A percentile compares a stretch with the other conserved stretches of the same genome.
Conservation (phyloP, 2,329 filamentous ascomycete species). For the Microsporum audouinii region DNA sequence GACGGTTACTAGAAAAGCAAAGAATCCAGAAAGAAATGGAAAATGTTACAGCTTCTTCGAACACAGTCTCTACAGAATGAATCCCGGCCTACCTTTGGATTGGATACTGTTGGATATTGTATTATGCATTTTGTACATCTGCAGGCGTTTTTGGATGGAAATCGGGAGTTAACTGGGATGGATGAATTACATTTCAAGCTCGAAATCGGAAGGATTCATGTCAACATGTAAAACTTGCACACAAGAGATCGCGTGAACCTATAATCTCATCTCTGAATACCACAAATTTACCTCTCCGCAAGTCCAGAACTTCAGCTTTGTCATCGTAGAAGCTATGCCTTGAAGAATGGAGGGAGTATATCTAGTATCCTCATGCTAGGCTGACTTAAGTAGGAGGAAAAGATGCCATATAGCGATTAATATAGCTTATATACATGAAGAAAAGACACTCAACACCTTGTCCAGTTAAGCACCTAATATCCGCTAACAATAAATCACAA, state of each 20-base stretch:
- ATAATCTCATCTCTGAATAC: neutral
- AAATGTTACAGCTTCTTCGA: neutral
- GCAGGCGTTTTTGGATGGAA: neutral
- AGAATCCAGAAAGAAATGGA: slow-evolving; percentile 12
- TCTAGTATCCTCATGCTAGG: too few species aligned
- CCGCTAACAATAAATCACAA: neutral
- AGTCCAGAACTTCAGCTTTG: too few species aligned
- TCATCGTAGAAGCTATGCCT: too few species aligned
- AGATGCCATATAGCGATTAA: neutral
- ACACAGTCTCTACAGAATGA: neutral
- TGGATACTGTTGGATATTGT: neutral
- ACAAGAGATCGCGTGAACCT: neutral
- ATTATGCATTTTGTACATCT: neutral
- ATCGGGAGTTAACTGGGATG: neutral
- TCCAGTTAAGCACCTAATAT: neutral
- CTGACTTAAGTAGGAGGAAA: neutral
- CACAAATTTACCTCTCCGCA: neutral
- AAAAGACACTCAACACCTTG: neutral
- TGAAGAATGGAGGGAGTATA: too few species aligned
- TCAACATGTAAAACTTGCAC: neutral
- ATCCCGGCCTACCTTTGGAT: neutral
- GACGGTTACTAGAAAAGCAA: slow-evolving; percentile 28
- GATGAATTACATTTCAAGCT: neutral
- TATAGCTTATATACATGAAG: neutral
- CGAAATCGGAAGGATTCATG: neutral